These are phyloP conservation scores for Vigna radiata DNA, from an alignment of 306 rosid genomes.

Conservation along the genomic window DNA sequence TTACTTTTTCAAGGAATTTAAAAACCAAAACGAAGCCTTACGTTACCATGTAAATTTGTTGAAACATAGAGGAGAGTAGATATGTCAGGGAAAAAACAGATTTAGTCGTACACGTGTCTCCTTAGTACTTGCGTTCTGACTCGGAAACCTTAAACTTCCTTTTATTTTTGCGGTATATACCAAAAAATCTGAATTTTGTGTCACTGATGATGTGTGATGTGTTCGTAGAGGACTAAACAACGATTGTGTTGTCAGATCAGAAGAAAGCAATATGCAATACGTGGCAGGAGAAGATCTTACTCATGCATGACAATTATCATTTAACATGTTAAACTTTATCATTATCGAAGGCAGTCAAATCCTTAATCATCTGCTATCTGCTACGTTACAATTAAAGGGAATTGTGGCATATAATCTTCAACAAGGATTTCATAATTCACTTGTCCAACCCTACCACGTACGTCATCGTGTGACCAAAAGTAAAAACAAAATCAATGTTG, in stretches of 20 bases:
- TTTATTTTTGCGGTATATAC: background rate
- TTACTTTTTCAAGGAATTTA: no score
- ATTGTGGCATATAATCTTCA: background rate
- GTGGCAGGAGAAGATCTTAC: conserved; percentile 24
- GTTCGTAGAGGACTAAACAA: background rate
- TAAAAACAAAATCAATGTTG: conserved; percentile 33
- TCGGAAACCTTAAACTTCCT: background rate
- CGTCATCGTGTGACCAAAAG: conserved; percentile 42
- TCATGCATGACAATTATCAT: conserved; percentile 34
- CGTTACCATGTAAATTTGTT: background rate
- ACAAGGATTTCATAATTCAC: background rate
- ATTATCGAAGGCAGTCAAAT: conserved; percentile 1
- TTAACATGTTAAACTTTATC: background rate
- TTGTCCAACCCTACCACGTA: conserved; percentile 31
- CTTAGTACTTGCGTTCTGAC: conserved; percentile 4
- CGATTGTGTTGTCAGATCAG: conserved; percentile 17
- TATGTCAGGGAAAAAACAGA: background rate
- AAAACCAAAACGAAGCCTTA: no score
- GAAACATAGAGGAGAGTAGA: background rate
- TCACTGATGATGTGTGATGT: background rate
- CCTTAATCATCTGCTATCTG: background rate
- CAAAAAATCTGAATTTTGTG: background rate
- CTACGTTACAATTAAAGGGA: background rate
- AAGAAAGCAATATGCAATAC: conserved; percentile 13
- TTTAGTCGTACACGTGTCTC: background rate